A percentile compares a stretch with the other conserved stretches of the same genome.
Conservation (phyloP, 2,329 filamentous ascomycete genomes). For the Alternaria sp. region DNA sequence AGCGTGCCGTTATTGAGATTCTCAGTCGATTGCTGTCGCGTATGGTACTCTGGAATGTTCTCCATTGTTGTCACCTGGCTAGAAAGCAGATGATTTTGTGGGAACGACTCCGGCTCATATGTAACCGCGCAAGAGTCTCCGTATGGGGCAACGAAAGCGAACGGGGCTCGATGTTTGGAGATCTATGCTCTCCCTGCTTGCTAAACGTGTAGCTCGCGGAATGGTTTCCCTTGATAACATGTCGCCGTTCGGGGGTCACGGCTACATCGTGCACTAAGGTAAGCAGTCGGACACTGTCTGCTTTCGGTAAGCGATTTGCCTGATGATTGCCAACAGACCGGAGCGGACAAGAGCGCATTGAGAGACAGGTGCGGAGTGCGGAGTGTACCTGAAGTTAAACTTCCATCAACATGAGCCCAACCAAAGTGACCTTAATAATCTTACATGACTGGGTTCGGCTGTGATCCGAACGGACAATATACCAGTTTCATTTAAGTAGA, state of each 20-base stretch:
- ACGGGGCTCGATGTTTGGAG: background rate
- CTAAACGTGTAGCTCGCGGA: conserved; percentile 2
- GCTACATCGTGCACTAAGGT: conserved; percentile 9
- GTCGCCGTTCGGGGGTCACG: conserved; percentile 4
- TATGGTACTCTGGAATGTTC: conserved; percentile 17
- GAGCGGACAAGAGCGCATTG: conserved; percentile 17
- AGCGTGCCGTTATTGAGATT: conserved; percentile 15
- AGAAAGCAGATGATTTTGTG: background rate
- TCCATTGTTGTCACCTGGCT: background rate
- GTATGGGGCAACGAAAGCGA: conserved; percentile 9
- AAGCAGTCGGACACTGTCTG: conserved; percentile 9
- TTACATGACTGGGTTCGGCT: conserved; percentile 31
- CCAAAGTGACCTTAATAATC: conserved; percentile 11
- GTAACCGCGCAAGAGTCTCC: background rate
- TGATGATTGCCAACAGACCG: conserved; percentile 9
- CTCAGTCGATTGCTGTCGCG: conserved; percentile 22
- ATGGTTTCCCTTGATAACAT: background rate
- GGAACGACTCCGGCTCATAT: background rate
- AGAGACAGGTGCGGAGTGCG: conserved; percentile 16
- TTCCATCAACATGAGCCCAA: conserved; percentile 23
- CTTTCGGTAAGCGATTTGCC: conserved; percentile 11
- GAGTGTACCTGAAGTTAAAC: conserved; percentile 40
- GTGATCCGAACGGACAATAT: conserved; percentile 33
- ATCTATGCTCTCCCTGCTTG: conserved; percentile 12
- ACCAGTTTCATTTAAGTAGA: conserved; percentile 28